Evolutionary conservation across 2,329 filamentous ascomycete species (phyloP).

Genomic region (Ustulina deusta): DNA sequence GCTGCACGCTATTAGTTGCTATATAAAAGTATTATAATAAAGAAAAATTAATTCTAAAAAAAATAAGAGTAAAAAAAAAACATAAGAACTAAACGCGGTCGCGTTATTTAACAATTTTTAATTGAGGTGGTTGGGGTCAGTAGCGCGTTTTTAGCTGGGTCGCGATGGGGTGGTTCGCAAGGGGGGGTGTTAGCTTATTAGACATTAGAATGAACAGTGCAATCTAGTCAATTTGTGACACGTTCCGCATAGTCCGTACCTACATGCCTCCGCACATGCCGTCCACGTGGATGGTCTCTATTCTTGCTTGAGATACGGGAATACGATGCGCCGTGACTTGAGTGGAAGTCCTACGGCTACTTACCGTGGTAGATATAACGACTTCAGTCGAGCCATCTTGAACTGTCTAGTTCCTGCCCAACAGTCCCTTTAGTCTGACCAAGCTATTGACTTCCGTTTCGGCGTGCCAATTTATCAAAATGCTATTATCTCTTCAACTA

Average conservation of each 20-base stretch:
- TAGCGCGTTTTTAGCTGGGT: no score
- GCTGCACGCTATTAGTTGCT: no score
- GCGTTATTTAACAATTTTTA: no score
- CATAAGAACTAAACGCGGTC: no score
- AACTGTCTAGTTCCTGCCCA: background rate
- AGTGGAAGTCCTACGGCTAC: background rate
- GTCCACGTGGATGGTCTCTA: conserved; percentile 3
- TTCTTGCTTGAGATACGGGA: background rate
- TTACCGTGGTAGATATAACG: conserved; percentile 25
- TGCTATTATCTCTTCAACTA: conserved; percentile 46
- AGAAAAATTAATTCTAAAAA: no score
- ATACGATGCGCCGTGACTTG: background rate
- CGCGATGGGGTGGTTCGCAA: no score
- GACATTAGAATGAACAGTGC: background rate
- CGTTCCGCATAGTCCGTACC: background rate
- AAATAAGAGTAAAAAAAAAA: no score
- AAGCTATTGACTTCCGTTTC: conserved; percentile 2
- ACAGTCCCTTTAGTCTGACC: background rate
- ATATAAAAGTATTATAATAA: no score
- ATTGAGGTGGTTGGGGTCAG: no score
- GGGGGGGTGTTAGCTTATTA: no score
- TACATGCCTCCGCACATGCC: background rate
- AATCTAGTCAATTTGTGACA: background rate
- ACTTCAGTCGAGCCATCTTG: background rate
- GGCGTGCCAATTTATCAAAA: conserved; percentile 30